phyloP scores from a whole-genome alignment of 805 yeast genomes.

The Candida bentonensis region DNA sequence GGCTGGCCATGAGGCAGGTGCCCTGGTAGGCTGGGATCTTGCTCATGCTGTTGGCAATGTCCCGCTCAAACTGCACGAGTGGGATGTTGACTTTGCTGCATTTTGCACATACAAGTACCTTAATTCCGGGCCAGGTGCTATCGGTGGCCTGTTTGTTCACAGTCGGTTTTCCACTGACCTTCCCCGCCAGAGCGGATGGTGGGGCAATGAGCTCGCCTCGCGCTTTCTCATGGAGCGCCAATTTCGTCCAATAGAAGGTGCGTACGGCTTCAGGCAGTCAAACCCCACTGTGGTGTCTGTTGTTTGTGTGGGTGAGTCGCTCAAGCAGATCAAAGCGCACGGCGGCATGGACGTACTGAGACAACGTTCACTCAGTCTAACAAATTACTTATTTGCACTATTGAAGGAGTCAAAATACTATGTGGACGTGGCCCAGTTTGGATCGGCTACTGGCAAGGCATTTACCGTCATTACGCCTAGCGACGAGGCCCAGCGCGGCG shows the following conservation, averaged over 20 bases:
- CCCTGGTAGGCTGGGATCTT: conserved; percentile 74
- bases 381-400: conserved; percentile 37
- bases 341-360: conserved; percentile 56
- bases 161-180: conserved; percentile 25
- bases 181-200: conserved; percentile 90
- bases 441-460: conserved; percentile 19
- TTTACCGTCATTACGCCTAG: conserved; percentile 67
- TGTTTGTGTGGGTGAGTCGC: conserved; percentile 53
- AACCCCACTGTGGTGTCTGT: conserved; percentile 83
- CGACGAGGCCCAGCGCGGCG: conserved; percentile 48
- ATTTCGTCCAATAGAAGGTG: conserved; percentile 74
- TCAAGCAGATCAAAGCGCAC: conserved; percentile 39
- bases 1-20: conserved; percentile 38
- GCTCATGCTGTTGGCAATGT: conserved; percentile 94
- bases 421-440: conserved; percentile 13
- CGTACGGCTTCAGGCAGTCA: conserved; percentile 77
- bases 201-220: conserved; percentile 68
- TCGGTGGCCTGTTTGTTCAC: conserved; percentile 75
- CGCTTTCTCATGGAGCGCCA: conserved; percentile 69
- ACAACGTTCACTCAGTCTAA: conserved; percentile 40
- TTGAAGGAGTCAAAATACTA: conserved; percentile 36
- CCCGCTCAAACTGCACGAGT: conserved; percentile 59
- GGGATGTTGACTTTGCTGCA: conserved; percentile 87
- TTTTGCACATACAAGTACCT: conserved; percentile 91
- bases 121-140: conserved; percentile 88